A percentile compares a stretch with the other conserved stretches of the same genome.
Evolutionary conservation across 352 stramenopile species (phyloP).

Genomic region (Achlya hypogyna): DNA sequence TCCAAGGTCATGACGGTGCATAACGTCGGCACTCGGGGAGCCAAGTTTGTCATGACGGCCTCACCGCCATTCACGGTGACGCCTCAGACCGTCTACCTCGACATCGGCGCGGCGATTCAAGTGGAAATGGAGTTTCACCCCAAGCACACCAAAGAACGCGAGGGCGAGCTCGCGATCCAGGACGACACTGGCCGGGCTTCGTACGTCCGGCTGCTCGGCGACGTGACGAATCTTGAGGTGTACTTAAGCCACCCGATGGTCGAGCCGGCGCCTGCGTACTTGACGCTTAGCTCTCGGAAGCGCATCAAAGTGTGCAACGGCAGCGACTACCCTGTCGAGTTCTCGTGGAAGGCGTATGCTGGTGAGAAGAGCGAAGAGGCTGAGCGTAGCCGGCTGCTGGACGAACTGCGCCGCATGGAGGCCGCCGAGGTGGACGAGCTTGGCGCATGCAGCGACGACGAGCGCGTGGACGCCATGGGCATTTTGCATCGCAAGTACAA

Average conservation of each 20-base stretch:
- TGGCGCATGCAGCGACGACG: conserved; percentile 24
- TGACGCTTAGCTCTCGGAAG: conserved; percentile 84
- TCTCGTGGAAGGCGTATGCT: conserved; percentile 88
- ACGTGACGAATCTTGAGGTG: conserved; percentile 84
- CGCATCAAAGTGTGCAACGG: conserved; percentile 91
- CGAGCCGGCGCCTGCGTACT: conserved; percentile 83
- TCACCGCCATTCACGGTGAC: conserved; percentile 53
- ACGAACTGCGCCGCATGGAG: conserved; percentile 81
- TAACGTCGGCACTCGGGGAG: conserved; percentile 79
- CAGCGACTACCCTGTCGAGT: conserved; percentile 85
- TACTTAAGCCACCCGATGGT: conserved; percentile 81
- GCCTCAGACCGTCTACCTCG: conserved; percentile 54
- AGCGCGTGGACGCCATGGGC: conserved; percentile 30
- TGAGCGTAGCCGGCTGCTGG: conserved; percentile 73
- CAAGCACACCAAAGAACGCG: conserved; percentile 23
- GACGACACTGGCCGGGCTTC: conserved; percentile 71
- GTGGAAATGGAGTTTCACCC: conserved; percentile 60
- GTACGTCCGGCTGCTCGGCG: conserved; percentile 60
- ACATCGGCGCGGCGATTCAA: conserved; percentile 57
- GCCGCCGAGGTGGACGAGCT: conserved; percentile 53
- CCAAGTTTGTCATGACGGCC: conserved; percentile 63
- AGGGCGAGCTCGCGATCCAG: conserved; percentile 72
- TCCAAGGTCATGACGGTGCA: conserved; percentile 76
- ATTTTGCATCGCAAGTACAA: conserved; percentile 89
- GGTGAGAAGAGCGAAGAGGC: conserved; percentile 57